Base-by-base conservation (phyloP, 1,139 yeast species). In the Suhomyces bribrorum region DNA sequence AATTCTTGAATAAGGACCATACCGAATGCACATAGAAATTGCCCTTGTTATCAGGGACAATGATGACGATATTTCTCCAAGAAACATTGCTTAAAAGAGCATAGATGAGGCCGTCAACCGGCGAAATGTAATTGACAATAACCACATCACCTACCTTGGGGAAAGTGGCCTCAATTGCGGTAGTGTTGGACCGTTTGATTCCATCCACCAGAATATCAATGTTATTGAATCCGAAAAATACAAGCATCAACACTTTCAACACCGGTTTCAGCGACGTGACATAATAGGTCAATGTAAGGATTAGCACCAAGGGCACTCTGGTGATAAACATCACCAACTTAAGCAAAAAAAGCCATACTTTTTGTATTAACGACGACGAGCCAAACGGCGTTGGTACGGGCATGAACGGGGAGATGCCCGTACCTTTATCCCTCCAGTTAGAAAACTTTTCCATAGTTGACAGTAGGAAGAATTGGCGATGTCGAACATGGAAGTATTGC, bases 371-470 rank as follows among this genome's bases (percentile, higher is more conserved):
- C 5, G 35, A 14, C 5, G 37, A 34, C 4, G 36, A 16, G 7
- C 35, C n/a, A 26, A 35, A 29, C 11, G 43, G 43, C 3, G 32
- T 23, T 5, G 37, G 60, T 5, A 50, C 57, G 0, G 89, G 88
- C 64, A 81, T 68, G 47, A 84, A 85, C 3, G 94, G 94, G 1
- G 88, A 78, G 13, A 84, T 82, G n/a, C 94, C 94, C 3, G 92
- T 84, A 2, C 87, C 87, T 49, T 79, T 83, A 53, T 85, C 94
- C 57, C 90, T 75, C 79, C 83, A 85, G 44, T 73, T 72, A 26
- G 87, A 79, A 60, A 77, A 84, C 61, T 83, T 83, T 59, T 84
- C 94, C 94, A 84, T 83, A 31, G 15, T 29, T n/a, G n/a, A n/a
- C n/a, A n/a, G n/a, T n/a, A n/a, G n/a, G n/a, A n/a, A n/a, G n/a